Evolutionary conservation across 108 stramenopile species (phyloP).

Genomic region (Cyclotella atomus): DNA sequence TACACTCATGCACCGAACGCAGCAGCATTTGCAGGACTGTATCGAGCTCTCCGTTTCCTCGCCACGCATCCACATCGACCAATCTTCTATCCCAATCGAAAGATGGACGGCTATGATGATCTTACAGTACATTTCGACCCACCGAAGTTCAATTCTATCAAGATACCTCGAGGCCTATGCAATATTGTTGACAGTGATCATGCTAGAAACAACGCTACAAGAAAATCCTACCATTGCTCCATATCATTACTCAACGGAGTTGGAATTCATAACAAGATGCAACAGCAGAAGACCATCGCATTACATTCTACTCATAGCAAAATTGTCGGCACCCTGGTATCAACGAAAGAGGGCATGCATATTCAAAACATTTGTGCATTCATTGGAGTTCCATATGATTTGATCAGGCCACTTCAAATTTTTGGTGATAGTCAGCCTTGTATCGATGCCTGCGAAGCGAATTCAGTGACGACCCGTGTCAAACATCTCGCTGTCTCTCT

Average conservation of each 20-base stretch:
- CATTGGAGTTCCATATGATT: not conserved
- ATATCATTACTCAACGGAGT: not conserved
- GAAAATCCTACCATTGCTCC: not conserved
- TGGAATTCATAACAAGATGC: not conserved
- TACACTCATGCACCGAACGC: not conserved
- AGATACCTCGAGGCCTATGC: not conserved
- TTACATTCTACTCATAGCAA: slow-evolving; percentile 9
- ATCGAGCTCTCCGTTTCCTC: slow-evolving; percentile 4
- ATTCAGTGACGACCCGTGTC: slow-evolving; percentile 5
- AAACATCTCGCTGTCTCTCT: slow-evolving; percentile 11
- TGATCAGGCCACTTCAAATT: not conserved
- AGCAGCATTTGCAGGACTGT: slow-evolving; percentile 9
- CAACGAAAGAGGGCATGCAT: not conserved
- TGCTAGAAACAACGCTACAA: not conserved
- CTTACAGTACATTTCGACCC: not conserved
- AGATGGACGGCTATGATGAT: not conserved
- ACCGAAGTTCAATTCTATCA: not conserved
- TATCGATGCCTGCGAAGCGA: not conserved
- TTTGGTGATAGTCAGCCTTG: slow-evolving; percentile 3
- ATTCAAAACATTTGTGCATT: not conserved
- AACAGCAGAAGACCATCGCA: not conserved
- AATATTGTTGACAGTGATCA: not conserved
- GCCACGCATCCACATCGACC: slow-evolving; percentile 14
- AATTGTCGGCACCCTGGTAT: not conserved
- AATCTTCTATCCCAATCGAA: slow-evolving; percentile 1